Evolutionary conservation across 805 yeast species (phyloP).

Genomic region (Saccharomyces mikatae): DNA sequence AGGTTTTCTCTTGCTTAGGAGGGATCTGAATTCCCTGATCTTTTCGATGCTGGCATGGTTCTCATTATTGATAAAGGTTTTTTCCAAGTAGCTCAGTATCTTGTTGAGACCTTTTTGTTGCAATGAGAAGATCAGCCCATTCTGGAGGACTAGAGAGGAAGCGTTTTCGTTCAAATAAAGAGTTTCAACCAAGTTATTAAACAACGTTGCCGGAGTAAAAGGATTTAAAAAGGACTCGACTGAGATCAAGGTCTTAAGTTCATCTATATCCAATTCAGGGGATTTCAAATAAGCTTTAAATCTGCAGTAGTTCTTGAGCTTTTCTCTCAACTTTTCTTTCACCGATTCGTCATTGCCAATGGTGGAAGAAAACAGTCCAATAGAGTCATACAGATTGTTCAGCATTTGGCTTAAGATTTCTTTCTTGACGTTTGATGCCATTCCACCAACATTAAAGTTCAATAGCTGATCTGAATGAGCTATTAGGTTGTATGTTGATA

Average conservation of each 20-base stretch:
- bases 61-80: slow-evolving; percentile 8
- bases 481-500: slow-evolving; percentile 14
- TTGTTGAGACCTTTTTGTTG: slow-evolving; percentile 8
- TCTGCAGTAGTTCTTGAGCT: slow-evolving; percentile 21
- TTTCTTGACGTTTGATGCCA: slow-evolving; percentile 5
- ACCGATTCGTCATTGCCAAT: slow-evolving; percentile 2
- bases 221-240: slow-evolving; percentile 21
- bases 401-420: slow-evolving; percentile 23
- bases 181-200: slow-evolving; percentile 29
- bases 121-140: slow-evolving; percentile 11
- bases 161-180: slow-evolving; percentile 14
- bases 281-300: slow-evolving; percentile 21
- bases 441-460: slow-evolving; percentile 1
- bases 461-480: slow-evolving; percentile 8
- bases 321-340: slow-evolving; percentile 4
- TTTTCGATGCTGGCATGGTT: slow-evolving; percentile 12
- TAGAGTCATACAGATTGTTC: slow-evolving; percentile 20
- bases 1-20: not conserved
- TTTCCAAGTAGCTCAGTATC: slow-evolving; percentile 6
- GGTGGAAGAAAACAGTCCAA: slow-evolving; percentile 9
- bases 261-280: slow-evolving; percentile 13
- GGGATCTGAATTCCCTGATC: slow-evolving; percentile 10
- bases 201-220: slow-evolving; percentile 15
- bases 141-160: slow-evolving; percentile 8
- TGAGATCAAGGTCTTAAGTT: slow-evolving; percentile 15